Base-by-base conservation (phyloP, 2,329 filamentous ascomycete genomes). In the Penicillium sp. region DNA sequence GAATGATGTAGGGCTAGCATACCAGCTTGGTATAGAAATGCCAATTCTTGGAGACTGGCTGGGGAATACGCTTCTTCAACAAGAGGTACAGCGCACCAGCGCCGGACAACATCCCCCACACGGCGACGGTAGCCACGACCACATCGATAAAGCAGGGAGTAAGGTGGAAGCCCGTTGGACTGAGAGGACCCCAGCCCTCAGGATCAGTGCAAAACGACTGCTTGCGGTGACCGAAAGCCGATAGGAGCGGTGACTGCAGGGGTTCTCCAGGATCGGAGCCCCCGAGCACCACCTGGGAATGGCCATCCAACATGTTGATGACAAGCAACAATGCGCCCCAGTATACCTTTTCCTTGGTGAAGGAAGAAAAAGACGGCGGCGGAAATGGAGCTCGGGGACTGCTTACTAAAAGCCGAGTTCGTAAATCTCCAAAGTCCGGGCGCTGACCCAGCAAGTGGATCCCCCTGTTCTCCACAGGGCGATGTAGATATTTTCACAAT, bases 121-220 rank as follows among this genome's bases (percentile, higher is more conserved):
- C 77, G 7, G 88, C 87, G 23, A 95, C 87, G 1, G 78, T 72
- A 27, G 86, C 81, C 49, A 97, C 81, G 81, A 88, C 90, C 18
- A 95, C 81, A 67, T 98, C 94, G 61, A 97, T 83, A 66, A 98
- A 98, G 74, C 93, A 98, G 32, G 93, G 91, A 13, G 93, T 97
- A 62, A 98, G 89, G 72, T 98, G 93, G 70, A 89, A 96, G 67
- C 91, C 80, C 57, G 83, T 77, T 28, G 84, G 83, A 70, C 89
- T 96, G 65, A 98, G 66, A 18, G 93, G 93, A 1, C 94, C 94
- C 93, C 93, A 98, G 62, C 93, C 94, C 71, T 97, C 91, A 44
- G 77, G 75, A 70, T 95, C 93, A 67, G 86, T 82, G 72, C 91
- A 97, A 69, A 96, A 75, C 47, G 87, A 82, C 66, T 94, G 86